Conservation (phyloP, 2,329 filamentous ascomycete genomes). For the Trichoderma atroviride region DNA sequence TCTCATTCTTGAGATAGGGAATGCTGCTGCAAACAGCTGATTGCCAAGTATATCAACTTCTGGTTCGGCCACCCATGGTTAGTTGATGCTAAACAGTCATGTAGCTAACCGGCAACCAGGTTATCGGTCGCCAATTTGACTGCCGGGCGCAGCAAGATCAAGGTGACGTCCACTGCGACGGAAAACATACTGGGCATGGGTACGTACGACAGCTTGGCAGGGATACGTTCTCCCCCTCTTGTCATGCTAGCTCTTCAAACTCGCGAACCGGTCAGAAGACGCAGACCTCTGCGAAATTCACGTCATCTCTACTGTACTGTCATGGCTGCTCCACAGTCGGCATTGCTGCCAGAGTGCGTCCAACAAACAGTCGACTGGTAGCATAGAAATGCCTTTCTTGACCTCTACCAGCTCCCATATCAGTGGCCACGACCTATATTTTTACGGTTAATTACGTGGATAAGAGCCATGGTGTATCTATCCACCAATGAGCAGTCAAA, state of each 20-base stretch:
- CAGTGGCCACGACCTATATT: background rate
- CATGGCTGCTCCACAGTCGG: background rate
- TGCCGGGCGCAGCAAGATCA: slow-evolving; percentile 11
- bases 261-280: background rate
- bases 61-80: too few relatives aligned
- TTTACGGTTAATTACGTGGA: background rate
- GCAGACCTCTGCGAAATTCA: background rate
- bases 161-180: slow-evolving; percentile 17
- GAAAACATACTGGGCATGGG: background rate
- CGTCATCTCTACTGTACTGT: background rate
- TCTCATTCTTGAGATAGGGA: background rate
- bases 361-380: background rate
- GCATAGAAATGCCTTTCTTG: background rate
- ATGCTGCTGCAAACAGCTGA: background rate
- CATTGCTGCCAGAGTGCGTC: background rate
- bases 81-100: background rate
- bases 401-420: background rate
- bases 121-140: slow-evolving; percentile 7
- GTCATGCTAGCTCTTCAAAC: background rate
- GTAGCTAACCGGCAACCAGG: slow-evolving; percentile 1
- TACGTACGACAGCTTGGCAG: background rate
- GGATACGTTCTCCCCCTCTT: background rate
- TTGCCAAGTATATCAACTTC: background rate
- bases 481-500: background rate
- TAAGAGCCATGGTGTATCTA: background rate